Base-by-base conservation (phyloP, 2,329 filamentous ascomycete species). In the Monosporascus sp. region DNA sequence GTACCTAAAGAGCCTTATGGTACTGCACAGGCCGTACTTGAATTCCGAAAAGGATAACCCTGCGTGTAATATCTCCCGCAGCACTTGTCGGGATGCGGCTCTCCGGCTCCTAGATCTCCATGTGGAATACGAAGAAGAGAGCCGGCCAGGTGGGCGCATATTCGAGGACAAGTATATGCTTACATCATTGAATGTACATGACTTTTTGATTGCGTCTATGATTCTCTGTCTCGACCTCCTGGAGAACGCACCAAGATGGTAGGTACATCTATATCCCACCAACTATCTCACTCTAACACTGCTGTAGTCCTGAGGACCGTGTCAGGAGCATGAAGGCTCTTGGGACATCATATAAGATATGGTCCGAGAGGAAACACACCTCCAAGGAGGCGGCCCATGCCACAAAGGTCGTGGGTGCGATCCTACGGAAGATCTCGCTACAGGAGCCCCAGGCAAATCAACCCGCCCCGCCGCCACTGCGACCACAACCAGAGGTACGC, bases 141-240 rank as follows among this genome's bases (percentile, higher is more conserved):
- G 70, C 17, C 68, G 66, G 26, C 73, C 76, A 0, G 78, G 79
- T 0, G 80, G 81, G 0, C 71, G 78, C 20, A 65, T 85, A 55
- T 72, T 75, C 52, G 71, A 76, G 40, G 77, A 83, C 49, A 72
- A 75, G 43, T 80, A 78, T 66, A 78, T 84, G 69, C 63, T 83
- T 7, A 75, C 75, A 3, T 76, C 75, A 3, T 63, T 84, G 45
- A 78, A 77, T 5, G 68, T 78, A 22, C 78, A 82, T 37, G 79
- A 84, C 58, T 85, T 82, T 55, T 66, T 85, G 26, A 73, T 84
- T 19, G 81, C 81, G 0, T 76, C 79, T 14, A 85, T 84, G 78
- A 77, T 85, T 41, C 60, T 85, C 6, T 85, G 79, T 53, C 64
- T 85, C 3, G 77, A 79, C 56, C 64, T 78, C 14, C 70, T 68